phyloP scores from a whole-genome alignment of 495 filamentous ascomycete species.

The Aspergillus indologenus region DNA sequence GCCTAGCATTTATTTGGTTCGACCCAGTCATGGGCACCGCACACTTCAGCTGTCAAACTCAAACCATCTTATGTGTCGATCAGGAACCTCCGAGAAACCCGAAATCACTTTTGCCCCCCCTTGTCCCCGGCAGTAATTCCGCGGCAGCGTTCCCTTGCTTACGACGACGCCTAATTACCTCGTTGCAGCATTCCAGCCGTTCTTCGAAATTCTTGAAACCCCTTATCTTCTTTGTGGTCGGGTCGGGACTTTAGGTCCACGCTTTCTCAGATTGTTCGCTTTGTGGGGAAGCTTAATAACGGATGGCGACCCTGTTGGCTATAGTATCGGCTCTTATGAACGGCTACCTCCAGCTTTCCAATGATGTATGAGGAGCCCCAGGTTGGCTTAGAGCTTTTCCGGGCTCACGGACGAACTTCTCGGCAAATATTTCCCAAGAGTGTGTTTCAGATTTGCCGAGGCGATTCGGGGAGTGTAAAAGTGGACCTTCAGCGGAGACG shows the following conservation, averaged over 20 bases:
- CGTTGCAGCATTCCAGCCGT: neutral
- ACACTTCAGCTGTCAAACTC: conserved; percentile 15
- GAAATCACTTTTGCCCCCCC: conserved; percentile 11
- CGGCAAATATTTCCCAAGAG: conserved; percentile 21
- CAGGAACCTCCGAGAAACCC: conserved; percentile 22
- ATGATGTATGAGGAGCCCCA: conserved; percentile 2
- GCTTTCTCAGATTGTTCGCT: neutral
- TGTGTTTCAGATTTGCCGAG: conserved; percentile 12
- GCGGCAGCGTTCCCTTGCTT: neutral
- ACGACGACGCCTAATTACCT: neutral
- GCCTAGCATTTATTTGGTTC: neutral
- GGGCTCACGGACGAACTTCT: conserved; percentile 23
- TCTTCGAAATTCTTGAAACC: too few relatives aligned
- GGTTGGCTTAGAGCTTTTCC: conserved; percentile 13
- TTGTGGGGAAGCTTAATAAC: neutral
- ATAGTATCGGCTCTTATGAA: conserved; percentile 2
- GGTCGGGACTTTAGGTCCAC: neutral
- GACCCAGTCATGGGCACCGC: neutral
- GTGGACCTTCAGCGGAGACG: conserved; percentile 5
- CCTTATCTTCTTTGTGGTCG: too few relatives aligned
- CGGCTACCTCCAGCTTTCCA: neutral
- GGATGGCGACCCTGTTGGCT: neutral
- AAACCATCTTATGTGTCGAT: conserved; percentile 15
- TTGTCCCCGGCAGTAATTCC: neutral
- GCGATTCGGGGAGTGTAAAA: conserved; percentile 1